Conservation (phyloP, 352 stramenopile genomes). For the Pythium chondricola region DNA sequence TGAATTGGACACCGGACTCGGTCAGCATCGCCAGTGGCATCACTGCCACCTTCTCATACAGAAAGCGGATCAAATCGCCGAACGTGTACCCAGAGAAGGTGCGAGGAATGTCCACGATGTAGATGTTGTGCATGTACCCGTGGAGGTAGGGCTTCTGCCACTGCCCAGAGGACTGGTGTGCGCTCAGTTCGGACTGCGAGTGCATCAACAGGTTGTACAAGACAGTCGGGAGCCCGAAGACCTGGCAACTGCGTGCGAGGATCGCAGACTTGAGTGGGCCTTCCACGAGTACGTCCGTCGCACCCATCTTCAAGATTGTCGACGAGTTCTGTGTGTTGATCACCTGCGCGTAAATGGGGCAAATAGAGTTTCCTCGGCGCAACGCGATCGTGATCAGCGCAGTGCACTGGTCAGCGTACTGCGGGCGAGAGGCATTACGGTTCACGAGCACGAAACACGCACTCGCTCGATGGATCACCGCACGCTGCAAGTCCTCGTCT, state of each 20-base stretch:
- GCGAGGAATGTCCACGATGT: slow-evolving; percentile 68
- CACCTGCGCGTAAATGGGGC: slow-evolving; percentile 74
- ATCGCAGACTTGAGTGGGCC: slow-evolving; percentile 72
- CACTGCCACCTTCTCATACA: slow-evolving; percentile 67
- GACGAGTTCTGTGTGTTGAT: slow-evolving; percentile 58
- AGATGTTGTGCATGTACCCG: slow-evolving; percentile 64
- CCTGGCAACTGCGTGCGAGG: slow-evolving; percentile 55
- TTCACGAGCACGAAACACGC: slow-evolving; percentile 75
- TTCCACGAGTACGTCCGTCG: slow-evolving; percentile 62
- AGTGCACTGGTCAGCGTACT: slow-evolving; percentile 66
- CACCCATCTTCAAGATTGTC: slow-evolving; percentile 69
- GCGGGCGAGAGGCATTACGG: slow-evolving; percentile 34
- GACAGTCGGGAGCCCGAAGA: slow-evolving; percentile 57
- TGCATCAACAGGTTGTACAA: slow-evolving; percentile 62
- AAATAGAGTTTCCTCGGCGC: slow-evolving; percentile 56
- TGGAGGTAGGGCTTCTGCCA: slow-evolving; percentile 71
- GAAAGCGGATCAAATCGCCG: slow-evolving; percentile 67
- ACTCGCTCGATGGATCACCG: slow-evolving; percentile 39
- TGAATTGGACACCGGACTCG: slow-evolving; percentile 53
- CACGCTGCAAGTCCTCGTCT: slow-evolving; percentile 66
- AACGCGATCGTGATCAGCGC: slow-evolving; percentile 71
- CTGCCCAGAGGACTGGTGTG: slow-evolving; percentile 40
- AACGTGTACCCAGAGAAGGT: slow-evolving; percentile 80
- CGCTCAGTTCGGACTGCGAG: slow-evolving; percentile 43
- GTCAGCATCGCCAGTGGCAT: slow-evolving; percentile 66